Evolutionary conservation across 768 basidiomycete genomes (phyloP), one percentile per base, ranked within the genome.

Genomic region (Russula brevipes): DNA sequence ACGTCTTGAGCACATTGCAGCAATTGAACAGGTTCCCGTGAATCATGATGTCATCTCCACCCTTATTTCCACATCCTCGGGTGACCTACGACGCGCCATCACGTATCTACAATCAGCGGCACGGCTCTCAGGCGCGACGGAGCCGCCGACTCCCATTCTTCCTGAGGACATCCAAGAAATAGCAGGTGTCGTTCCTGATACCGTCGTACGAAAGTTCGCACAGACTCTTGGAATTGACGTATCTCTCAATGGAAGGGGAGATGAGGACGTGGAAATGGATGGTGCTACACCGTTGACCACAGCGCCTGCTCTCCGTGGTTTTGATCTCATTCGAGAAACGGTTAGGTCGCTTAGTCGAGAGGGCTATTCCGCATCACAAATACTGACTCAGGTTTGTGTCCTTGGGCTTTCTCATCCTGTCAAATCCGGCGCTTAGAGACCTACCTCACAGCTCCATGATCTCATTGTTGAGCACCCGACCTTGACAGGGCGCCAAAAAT

Each of bases 41-140:
- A 71, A 79, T 42, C 71, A 78, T 4, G 75, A 80, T 14, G 90
- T 92, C 35, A 79, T 96, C 59, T 75, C 83, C 45, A 76, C 88
- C 1, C 84, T 97, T 60, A 89, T 97, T 64, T 78, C 76, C 44
- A 85, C 88, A 42, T 96, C 96, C 2, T 82, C 84, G 51, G 97
- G 97, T 46, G 97, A 99, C 76, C 84, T 99, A 58, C 87, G 97
- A 55, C 92, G 97, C 57, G 89, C 96, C 30, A 98, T 99, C 73
- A 99, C 97, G 24, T 98, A 95, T 73, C 82, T 99, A 33, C 97
- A 99, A 72, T 98, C 96, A 24, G 96, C 95, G 5, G 87, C 91
- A 45, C 85, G 97, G 31, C 80, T 99, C 39, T 88, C 94, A 41
- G 78, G 85, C 5, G 88, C 89, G 2, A 86, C 86, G 11, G 75